phyloP scores from a whole-genome alignment of 768 basidiomycete species.

The Chalciporus pseudorubinellus region DNA sequence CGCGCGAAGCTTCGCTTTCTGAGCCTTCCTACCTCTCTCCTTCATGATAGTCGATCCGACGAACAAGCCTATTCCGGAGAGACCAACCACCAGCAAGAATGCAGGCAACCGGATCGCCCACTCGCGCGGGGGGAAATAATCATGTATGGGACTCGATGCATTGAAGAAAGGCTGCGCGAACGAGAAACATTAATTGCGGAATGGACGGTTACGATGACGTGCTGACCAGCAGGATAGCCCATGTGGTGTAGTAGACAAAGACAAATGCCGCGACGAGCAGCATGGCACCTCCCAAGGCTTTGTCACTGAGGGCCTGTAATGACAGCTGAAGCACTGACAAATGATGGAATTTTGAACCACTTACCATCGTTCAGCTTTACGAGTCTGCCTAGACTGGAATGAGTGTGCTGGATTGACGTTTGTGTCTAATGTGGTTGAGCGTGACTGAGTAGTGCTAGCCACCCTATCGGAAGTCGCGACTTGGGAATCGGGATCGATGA shows the following conservation, averaged over 20 bases:
- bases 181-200: constrained; percentile 6
- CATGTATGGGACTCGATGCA: constrained; percentile 65
- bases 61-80: constrained; percentile 78
- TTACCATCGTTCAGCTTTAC: constrained; percentile 24
- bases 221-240: constrained; percentile 85
- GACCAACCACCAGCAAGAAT: constrained; percentile 74
- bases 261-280: constrained; percentile 71
- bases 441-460: no score
- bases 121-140: constrained; percentile 82
- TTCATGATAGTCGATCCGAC: constrained; percentile 73
- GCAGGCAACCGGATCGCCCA: constrained; percentile 91
- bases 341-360: no score
- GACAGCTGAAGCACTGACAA: constrained; percentile 11
- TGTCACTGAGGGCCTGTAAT: constrained; percentile 73
- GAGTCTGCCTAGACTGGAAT: neutral
- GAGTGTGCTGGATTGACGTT: constrained; percentile 4
- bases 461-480: no score
- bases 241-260: constrained; percentile 88
- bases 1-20: constrained; percentile 57
- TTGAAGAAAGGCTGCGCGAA: constrained; percentile 78
- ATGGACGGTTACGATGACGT: neutral
- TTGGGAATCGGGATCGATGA: no score
- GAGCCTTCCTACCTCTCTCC: constrained; percentile 68
- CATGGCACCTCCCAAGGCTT: constrained; percentile 75
- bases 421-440: no score